These are phyloP conservation scores for Chaetomium strumarium DNA, from an alignment of 2,329 filamentous ascomycete species.

Conservation along the genomic window DNA sequence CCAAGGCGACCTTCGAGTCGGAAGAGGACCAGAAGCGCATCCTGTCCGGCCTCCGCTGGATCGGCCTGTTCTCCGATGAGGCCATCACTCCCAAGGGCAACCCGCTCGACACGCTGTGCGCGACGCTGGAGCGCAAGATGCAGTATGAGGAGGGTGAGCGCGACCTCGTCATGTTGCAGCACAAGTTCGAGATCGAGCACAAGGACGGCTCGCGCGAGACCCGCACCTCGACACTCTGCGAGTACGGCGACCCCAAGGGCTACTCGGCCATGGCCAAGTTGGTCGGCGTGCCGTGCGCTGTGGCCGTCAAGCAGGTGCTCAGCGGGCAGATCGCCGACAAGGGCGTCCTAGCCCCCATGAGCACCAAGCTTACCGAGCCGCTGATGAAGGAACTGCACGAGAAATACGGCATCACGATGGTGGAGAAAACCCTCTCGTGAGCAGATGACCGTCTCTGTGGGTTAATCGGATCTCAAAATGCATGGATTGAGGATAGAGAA, in stretches of 20 bases:
- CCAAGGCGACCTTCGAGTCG: constrained; percentile 67
- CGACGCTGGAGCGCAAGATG: constrained; percentile 85
- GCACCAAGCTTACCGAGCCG: constrained; percentile 61
- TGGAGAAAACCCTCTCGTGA: constrained; percentile 56
- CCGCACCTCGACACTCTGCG: constrained; percentile 71
- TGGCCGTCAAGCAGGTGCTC: constrained; percentile 73
- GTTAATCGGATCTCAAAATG: not conserved
- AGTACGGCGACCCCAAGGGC: constrained; percentile 72
- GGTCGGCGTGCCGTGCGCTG: constrained; percentile 40
- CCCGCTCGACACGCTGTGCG: constrained; percentile 86
- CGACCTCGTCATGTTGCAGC: constrained; percentile 75
- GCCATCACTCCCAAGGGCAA: constrained; percentile 65
- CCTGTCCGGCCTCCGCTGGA: constrained; percentile 64
- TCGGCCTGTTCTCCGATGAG: constrained; percentile 61
- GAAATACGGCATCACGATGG: constrained; percentile 67
- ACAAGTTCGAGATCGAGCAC: constrained; percentile 79
- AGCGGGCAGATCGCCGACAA: constrained; percentile 66
- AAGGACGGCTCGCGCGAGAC: constrained; percentile 73
- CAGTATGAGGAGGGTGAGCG: constrained; percentile 76
- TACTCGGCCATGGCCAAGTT: constrained; percentile 76
- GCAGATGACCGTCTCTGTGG: not conserved
- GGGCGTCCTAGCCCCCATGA: constrained; percentile 72
- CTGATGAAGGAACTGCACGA: constrained; percentile 73
- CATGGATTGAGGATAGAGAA: constrained; percentile 13
- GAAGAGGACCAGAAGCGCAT: constrained; percentile 66